Evolutionary conservation across 2,329 filamentous ascomycete species (phyloP), one percentile per base, ranked within the genome.

Genomic region (Bipolaris victoriae): DNA sequence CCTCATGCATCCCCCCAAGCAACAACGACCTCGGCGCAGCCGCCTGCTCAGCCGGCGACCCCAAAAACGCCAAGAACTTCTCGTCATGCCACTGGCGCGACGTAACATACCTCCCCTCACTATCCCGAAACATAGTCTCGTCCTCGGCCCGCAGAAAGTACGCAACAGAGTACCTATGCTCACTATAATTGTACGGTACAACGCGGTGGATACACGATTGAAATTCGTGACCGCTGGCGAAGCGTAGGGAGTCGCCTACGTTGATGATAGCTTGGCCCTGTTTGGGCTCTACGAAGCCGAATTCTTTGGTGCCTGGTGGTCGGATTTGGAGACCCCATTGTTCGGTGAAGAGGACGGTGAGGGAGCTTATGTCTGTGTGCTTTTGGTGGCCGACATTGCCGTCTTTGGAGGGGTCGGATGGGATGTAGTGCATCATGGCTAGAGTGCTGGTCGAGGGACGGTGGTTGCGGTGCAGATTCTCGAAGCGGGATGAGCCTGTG

Each of bases 101-200:
- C 9, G 83, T 84, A 59, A 85, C 77, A 61, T 78, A 79, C 41
- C 82, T 76, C 55, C 83, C 83, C 76, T 83, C 81, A 62, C 78
- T 80, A 73, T 86, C 84, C 46, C 77, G 77, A 70, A 86, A 85
- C 78, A 82, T 80, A 67, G 81, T 81, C 65, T 83, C 82, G 70
- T 85, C 78, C 77, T 85, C 82, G 50, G 83, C 81, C 35, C 83
- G 78, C 49, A 86, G 76, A 76, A 86, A 86, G 72, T 86, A 86
- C 13, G 84, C 83, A 60, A 86, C 83, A 9, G 81, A 84, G 78
- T 85, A 86, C 55, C 84, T 81, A 74, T 85, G 81, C 81, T 85
- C 81, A 39, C 69, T 65, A 20, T 79, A 77, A 72, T 83, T 71
- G 59, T 81, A 80, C 0, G 83, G 83, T 18, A 86, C 82, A 26